Conservation (phyloP, 305 asterid genomes). For the Euphrasia arctica region DNA sequence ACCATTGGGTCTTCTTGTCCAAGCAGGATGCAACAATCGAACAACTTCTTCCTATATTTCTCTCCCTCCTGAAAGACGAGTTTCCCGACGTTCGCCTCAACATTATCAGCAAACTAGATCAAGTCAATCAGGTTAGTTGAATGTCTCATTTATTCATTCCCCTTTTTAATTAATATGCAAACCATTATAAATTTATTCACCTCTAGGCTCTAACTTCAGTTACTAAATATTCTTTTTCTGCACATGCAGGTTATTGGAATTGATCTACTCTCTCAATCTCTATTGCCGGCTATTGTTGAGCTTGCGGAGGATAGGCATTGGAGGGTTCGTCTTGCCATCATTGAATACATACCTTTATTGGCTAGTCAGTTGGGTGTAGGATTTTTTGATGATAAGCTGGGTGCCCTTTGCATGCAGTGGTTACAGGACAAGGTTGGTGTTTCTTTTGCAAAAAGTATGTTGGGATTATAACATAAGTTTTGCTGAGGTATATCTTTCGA, state of each 20-base stretch:
- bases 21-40: conserved; percentile 18
- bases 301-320: conserved; percentile 16
- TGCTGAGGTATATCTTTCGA: not conserved
- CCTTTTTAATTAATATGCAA: not conserved
- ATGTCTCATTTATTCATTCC: not conserved
- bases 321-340: conserved; percentile 12
- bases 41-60: conserved; percentile 11
- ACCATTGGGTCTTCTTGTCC: not conserved
- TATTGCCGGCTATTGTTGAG: conserved; percentile 15
- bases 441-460: not conserved
- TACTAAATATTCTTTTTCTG: too few species aligned
- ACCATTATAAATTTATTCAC: not conserved
- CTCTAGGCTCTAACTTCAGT: not conserved
- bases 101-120: conserved; percentile 15
- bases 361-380: conserved; percentile 13
- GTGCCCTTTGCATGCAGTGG: conserved; percentile 17
- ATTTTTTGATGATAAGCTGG: conserved; percentile 12
- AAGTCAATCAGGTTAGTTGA: conserved; percentile 8
- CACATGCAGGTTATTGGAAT: conserved; percentile 10
- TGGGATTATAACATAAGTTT: not conserved
- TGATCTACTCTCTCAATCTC: conserved; percentile 11
- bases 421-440: conserved; percentile 15
- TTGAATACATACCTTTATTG: conserved; percentile 14
- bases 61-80: conserved; percentile 12
- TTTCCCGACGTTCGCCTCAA: conserved; percentile 10